Evolutionary conservation across 2,329 filamentous ascomycete genomes (phyloP).

Genomic region (Cordyceps fumosorosea): DNA sequence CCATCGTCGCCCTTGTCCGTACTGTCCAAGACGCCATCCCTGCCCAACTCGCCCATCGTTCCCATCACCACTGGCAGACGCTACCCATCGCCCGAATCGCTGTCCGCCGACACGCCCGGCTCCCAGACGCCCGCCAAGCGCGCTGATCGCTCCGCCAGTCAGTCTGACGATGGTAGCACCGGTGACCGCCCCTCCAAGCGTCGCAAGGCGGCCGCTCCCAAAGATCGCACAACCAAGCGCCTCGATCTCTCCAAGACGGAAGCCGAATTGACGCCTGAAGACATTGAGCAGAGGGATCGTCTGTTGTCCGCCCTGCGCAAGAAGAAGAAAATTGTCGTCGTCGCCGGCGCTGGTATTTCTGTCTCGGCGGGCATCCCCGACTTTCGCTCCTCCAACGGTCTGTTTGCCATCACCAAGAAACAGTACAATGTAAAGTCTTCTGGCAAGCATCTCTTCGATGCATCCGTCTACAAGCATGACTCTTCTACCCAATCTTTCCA

Average conservation of each 20-base stretch:
- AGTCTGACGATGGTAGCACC: slow-evolving; percentile 40
- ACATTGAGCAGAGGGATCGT: slow-evolving; percentile 54
- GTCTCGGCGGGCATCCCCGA: slow-evolving; percentile 96
- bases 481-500: slow-evolving; percentile 86
- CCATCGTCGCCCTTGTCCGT: slow-evolving; percentile 49
- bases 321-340: slow-evolving; percentile 93
- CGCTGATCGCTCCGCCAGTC: slow-evolving; percentile 24
- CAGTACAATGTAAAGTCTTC: slow-evolving; percentile 85
- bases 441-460: slow-evolving; percentile 93
- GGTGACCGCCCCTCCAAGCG: slow-evolving; percentile 58
- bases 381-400: slow-evolving; percentile 83
- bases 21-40: slow-evolving; percentile 46
- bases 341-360: slow-evolving; percentile 94
- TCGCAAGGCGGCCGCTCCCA: slow-evolving; percentile 55
- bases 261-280: slow-evolving; percentile 38
- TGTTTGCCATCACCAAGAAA: slow-evolving; percentile 78
- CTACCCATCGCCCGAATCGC: slow-evolving; percentile 42
- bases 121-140: slow-evolving; percentile 45
- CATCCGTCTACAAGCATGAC: slow-evolving; percentile 93
- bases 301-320: slow-evolving; percentile 71
- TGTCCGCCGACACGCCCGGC: slow-evolving; percentile 37
- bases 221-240: slow-evolving; percentile 67
- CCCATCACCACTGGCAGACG: slow-evolving; percentile 38
- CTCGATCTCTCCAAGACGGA: slow-evolving; percentile 60
- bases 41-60: slow-evolving; percentile 38